These are phyloP conservation scores for Kodamaea laetipori DNA, from an alignment of 805 yeast genomes.

Conservation along the genomic window DNA sequence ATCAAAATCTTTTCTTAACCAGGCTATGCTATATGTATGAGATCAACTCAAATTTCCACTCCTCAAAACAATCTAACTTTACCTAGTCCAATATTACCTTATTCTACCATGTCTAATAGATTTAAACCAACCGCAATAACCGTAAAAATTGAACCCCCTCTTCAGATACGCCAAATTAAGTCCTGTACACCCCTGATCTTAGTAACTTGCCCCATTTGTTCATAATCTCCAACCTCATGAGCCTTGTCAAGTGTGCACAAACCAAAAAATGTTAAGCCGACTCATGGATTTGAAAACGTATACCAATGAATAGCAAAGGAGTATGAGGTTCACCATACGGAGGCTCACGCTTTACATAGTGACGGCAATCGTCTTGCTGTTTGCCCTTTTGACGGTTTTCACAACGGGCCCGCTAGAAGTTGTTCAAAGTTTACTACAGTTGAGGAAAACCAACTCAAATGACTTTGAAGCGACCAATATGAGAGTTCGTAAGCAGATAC, in stretches of 20 bases:
- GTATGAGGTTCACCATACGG: constrained; percentile 5
- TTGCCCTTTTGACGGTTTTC: constrained; percentile 1
- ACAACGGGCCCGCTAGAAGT: neutral
- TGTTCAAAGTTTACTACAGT: neutral
- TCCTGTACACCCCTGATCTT: too few relatives aligned
- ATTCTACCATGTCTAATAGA: too few relatives aligned
- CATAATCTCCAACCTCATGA: constrained; percentile 2
- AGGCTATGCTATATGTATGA: too few relatives aligned
- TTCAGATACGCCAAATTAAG: too few relatives aligned
- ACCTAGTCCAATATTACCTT: too few relatives aligned
- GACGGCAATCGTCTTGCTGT: constrained; percentile 1
- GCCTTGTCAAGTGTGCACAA: constrained; percentile 2
- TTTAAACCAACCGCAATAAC: too few relatives aligned
- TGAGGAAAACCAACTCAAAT: neutral
- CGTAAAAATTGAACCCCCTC: too few relatives aligned
- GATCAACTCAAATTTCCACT: too few relatives aligned
- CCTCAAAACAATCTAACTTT: too few relatives aligned
- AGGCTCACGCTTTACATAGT: constrained; percentile 3
- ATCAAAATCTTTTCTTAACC: too few relatives aligned
- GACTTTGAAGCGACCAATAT: constrained; percentile 6
- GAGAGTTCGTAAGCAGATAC: constrained; percentile 17
- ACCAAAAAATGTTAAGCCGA: constrained; percentile 3
- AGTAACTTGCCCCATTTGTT: too few relatives aligned
- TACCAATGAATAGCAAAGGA: neutral
- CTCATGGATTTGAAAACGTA: neutral